phyloP scores from a whole-genome alignment of 2,329 filamentous ascomycete genomes.

The Nemania sp. region DNA sequence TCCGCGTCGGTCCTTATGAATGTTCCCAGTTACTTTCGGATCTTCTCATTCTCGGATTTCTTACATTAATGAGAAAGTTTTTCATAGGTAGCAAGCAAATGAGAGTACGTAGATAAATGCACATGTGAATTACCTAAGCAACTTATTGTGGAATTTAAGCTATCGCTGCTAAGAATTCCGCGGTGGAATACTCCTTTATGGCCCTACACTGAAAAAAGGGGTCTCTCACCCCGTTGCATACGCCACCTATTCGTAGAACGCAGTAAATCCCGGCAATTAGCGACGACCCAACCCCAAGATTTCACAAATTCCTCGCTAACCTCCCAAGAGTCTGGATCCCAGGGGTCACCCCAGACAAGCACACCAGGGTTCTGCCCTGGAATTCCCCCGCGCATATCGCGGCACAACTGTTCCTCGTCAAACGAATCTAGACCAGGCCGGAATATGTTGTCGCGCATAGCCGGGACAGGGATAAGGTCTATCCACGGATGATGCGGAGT shows the following conservation, averaged over 20 bases:
- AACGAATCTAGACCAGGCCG: slow-evolving; percentile 14
- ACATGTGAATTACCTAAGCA: background rate
- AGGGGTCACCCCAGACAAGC: slow-evolving; percentile 40
- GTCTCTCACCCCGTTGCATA: slow-evolving; percentile 34
- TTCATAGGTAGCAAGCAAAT: background rate
- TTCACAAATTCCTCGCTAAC: slow-evolving; percentile 34
- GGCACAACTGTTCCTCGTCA: slow-evolving; percentile 43
- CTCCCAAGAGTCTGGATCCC: slow-evolving; percentile 36
- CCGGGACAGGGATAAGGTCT: slow-evolving; percentile 53
- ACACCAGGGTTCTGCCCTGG: slow-evolving; percentile 14
- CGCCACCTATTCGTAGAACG: slow-evolving; percentile 39
- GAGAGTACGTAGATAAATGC: background rate
- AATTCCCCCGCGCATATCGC: slow-evolving; percentile 16
- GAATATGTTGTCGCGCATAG: slow-evolving; percentile 52
- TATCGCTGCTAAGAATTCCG: background rate
- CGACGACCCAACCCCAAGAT: slow-evolving; percentile 34
- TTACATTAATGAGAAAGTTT: no score
- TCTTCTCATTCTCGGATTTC: background rate
- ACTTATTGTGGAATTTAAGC: background rate
- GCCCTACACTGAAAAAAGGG: slow-evolving; percentile 25
- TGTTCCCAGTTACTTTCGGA: background rate
- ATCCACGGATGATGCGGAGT: slow-evolving; percentile 53
- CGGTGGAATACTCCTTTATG: background rate
- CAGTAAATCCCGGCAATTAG: slow-evolving; percentile 33
- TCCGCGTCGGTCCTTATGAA: background rate